These are phyloP conservation scores for Petasospora fabianii DNA, from an alignment of 1,139 yeast genomes.

Conservation along the genomic window DNA sequence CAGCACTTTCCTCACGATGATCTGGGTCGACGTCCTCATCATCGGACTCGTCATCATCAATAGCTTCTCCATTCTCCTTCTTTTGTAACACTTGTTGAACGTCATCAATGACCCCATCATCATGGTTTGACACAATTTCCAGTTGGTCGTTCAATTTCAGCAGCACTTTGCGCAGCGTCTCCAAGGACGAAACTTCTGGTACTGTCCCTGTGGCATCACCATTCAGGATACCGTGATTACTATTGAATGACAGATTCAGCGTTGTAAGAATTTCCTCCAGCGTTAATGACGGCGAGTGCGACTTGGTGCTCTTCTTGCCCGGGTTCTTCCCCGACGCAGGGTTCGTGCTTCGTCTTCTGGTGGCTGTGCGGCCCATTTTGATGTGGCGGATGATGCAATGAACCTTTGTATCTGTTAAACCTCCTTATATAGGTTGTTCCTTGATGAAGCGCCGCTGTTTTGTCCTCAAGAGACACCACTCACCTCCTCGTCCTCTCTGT, in stretches of 20 bases:
- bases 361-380: slow-evolving; percentile 6
- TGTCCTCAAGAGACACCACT: too few relatives aligned
- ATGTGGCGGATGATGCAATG: too few relatives aligned
- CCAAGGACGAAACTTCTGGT: slow-evolving; percentile 45
- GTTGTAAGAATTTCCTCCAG: slow-evolving; percentile 52
- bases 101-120: slow-evolving; percentile 28
- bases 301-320: slow-evolving; percentile 26
- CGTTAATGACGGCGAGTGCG: slow-evolving; percentile 33
- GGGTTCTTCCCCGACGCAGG: slow-evolving; percentile 21
- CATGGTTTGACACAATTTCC: slow-evolving; percentile 43
- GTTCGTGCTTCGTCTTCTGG: slow-evolving; percentile 20
- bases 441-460: not conserved
- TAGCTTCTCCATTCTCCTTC: slow-evolving; percentile 1
- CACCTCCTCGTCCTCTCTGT: too few relatives aligned
- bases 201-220: slow-evolving; percentile 51
- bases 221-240: slow-evolving; percentile 54
- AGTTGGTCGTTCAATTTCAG: slow-evolving; percentile 48
- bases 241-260: slow-evolving; percentile 52
- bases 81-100: not conserved
- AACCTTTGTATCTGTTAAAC: not conserved
- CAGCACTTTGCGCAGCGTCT: slow-evolving; percentile 44
- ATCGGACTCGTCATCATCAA: slow-evolving; percentile 1
- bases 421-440: not conserved
- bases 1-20: not conserved
- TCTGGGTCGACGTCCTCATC: not conserved